These are phyloP conservation scores for Phialocephala subalpina DNA, from an alignment of 2,329 filamentous ascomycete genomes.

Conservation along the genomic window DNA sequence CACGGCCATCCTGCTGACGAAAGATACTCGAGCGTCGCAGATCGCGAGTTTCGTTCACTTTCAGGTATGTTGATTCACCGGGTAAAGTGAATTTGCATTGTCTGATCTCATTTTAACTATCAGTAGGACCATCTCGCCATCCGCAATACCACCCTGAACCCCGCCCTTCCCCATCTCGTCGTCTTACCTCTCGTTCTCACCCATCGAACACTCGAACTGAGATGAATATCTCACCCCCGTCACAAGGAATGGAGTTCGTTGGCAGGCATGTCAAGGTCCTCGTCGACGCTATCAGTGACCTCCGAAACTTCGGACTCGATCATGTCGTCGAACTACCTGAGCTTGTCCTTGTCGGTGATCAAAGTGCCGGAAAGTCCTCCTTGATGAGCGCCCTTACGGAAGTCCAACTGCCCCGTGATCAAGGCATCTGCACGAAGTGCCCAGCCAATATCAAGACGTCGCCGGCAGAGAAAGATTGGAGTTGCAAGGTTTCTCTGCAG, in stretches of 20 bases:
- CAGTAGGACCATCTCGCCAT: not conserved
- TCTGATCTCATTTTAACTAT: not conserved
- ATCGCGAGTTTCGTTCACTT: not conserved
- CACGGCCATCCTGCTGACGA: constrained; percentile 15
- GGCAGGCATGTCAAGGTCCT: constrained; percentile 70
- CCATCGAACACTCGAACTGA: not conserved
- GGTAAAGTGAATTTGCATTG: not conserved
- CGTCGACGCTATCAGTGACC: constrained; percentile 70
- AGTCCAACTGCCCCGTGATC: constrained; percentile 74
- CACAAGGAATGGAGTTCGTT: constrained; percentile 57
- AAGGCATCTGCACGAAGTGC: constrained; percentile 80
- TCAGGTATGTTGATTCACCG: constrained; percentile 1
- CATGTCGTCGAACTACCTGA: constrained; percentile 74
- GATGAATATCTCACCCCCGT: constrained; percentile 8
- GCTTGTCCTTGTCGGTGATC: constrained; percentile 84
- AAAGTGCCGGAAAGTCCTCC: constrained; percentile 83
- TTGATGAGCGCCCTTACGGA: constrained; percentile 69
- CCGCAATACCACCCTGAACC: not conserved
- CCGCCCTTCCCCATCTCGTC: not conserved
- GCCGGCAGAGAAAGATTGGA: constrained; percentile 66
- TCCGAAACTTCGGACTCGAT: constrained; percentile 77
- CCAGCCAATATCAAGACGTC: constrained; percentile 79
- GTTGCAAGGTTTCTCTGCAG: constrained; percentile 71
- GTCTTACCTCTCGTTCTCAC: not conserved
- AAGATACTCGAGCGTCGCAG: not conserved